Percentiles rank a stretch among this genome's conserved stretches.
Conservation (phyloP, 1,284 basidiomycete species). For the Xerocomus minutiporus region DNA sequence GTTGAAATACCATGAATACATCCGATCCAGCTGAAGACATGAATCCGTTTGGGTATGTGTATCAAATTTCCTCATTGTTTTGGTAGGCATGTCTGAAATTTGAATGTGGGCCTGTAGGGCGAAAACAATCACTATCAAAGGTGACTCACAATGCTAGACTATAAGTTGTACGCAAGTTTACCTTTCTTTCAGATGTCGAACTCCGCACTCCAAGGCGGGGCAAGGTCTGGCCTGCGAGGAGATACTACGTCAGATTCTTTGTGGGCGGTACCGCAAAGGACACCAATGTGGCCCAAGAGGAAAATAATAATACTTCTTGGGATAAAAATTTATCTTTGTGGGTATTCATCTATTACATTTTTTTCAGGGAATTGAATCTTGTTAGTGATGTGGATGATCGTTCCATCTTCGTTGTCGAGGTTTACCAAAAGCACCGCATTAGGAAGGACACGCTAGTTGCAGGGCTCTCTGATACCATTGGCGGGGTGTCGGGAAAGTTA, state of each 20-base stretch:
- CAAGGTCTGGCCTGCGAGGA: neutral
- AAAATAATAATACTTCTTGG: neutral
- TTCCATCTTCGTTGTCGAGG: neutral
- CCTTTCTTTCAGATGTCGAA: neutral
- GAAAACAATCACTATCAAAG: no score
- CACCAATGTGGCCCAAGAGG: neutral
- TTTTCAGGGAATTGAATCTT: neutral
- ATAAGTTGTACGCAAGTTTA: no score
- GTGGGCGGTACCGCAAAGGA: neutral
- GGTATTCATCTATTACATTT: neutral
- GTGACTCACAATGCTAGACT: no score
- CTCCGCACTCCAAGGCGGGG: neutral
- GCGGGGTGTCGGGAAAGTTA: neutral
- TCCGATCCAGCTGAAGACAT: no score
- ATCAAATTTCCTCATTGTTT: no score
- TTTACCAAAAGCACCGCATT: neutral
- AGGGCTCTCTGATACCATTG: neutral
- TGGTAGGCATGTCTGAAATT: no score
- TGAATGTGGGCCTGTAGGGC: no score
- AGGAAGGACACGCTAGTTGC: neutral
- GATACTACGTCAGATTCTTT: neutral
- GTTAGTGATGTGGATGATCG: slow-evolving; percentile 2
- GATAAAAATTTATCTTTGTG: neutral
- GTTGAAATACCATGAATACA: no score
- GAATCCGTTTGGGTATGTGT: no score